Conservation (phyloP, 2,329 filamentous ascomycete species). For the Fusarium hostae region DNA sequence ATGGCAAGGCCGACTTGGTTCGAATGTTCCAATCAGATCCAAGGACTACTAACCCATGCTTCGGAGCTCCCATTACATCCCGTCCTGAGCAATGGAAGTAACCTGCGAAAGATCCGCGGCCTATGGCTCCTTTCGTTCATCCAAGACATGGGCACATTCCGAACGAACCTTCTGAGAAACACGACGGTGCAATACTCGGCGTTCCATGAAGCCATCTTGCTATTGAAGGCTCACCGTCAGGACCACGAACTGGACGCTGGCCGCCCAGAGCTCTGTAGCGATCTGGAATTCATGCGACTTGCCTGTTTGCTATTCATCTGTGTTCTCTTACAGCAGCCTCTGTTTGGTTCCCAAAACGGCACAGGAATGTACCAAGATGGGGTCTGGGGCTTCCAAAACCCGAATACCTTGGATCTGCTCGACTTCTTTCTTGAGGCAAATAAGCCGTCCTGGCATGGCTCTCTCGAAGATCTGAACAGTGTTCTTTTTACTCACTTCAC, state of each 20-base stretch:
- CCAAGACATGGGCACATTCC: conserved; percentile 6
- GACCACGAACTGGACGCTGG: background rate
- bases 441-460: background rate
- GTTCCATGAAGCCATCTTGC: conserved; percentile 1
- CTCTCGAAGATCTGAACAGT: background rate
- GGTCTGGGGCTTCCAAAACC: background rate
- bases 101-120: background rate
- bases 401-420: background rate
- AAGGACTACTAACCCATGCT: background rate
- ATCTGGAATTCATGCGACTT: background rate
- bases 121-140: conserved; percentile 7
- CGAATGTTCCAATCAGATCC: conserved; percentile 15
- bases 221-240: background rate
- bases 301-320: conserved; percentile 3
- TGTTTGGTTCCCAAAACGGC: rapidly evolving
- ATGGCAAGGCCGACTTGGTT: conserved; percentile 11
- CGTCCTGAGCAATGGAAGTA: background rate
- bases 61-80: background rate
- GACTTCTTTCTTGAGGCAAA: conserved; percentile 1
- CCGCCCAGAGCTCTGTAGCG: background rate
- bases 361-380: background rate
- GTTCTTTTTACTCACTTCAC: background rate
- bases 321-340: background rate
- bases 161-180: background rate
- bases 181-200: background rate